Base-by-base conservation (phyloP, 129 eudicot genomes). In the Silybum marianum region DNA sequence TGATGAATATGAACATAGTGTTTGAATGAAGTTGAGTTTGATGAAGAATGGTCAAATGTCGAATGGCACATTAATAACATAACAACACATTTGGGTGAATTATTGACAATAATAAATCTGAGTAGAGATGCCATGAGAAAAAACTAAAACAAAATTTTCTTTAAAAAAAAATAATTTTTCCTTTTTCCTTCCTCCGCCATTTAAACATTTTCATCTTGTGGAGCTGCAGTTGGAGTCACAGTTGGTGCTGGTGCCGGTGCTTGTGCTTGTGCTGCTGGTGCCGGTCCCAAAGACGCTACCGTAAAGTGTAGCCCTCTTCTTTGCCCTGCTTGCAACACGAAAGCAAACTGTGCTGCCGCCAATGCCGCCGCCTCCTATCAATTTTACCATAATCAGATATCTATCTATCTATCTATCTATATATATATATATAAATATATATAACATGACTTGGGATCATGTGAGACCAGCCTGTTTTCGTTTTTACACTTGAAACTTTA, bases 281-380 rank as follows among this genome's bases (percentile, higher is more conserved):
- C 78, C 2, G 79, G 86, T 72, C 86, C 86, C 73, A 83, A 42
- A 71, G 96, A 84, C 38, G 96, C 91, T n/a, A 87, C 82, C 6
- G 88, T 86, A 62, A 90, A 88, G 16, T 90, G 93, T 14, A 89
- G 58, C 58, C 91, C 90, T 69, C 90, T 83, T 68, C 86, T 82
- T 78, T 91, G 93, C 23, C 91, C 91, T 21, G 91, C 86, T 80
- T 89, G 96, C 24, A 91, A 70, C 60, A 89, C 90, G 74, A 89
- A 74, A 23, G 93, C 91, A 46, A 91, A 82, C 19, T 89, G 95
- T 44, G 98, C 86, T 18, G 95, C 98, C 63, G 97, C 97, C 85
- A 93, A 51, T 48, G 97, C 95, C 21, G 92, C 95, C 12, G 95
- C 95, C 76, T 94, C 98, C 98, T 93, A 88, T 14, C 44, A 11